Percentiles rank a stretch among this genome's conserved stretches.
Conservation (phyloP, 768 basidiomycete species). For the Mycena floridula region DNA sequence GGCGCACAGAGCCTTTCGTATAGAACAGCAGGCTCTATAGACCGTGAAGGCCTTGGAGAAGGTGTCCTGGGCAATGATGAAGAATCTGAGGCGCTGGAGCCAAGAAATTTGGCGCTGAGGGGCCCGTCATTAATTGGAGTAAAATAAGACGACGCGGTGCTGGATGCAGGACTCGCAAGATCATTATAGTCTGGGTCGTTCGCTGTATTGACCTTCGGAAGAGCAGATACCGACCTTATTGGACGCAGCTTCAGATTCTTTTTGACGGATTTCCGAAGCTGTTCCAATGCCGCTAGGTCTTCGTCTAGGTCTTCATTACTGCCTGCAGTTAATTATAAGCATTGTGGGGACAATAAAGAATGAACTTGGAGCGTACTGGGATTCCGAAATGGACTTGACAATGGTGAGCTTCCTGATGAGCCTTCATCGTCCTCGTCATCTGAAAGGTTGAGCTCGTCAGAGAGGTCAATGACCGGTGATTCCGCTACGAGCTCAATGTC, state of each 20-base stretch:
- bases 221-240: constrained; percentile 52
- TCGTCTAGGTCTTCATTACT: constrained; percentile 68
- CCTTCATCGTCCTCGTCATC: too few relatives aligned
- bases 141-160: constrained; percentile 9
- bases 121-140: constrained; percentile 6
- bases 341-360: too few relatives aligned
- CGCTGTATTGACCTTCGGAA: constrained; percentile 37
- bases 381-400: too few relatives aligned
- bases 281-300: constrained; percentile 62
- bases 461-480: too few relatives aligned
- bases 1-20: constrained; percentile 42
- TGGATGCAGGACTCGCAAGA: constrained; percentile 4
- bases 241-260: constrained; percentile 76
- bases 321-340: too few relatives aligned
- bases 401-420: too few relatives aligned
- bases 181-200: constrained; percentile 7
- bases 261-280: constrained; percentile 65
- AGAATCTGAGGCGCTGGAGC: constrained; percentile 15
- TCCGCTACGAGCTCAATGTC: too few relatives aligned
- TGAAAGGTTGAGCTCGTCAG: too few relatives aligned
- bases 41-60: constrained; percentile 12
- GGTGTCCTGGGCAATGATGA: constrained; percentile 3
- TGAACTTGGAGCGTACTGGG: too few relatives aligned
- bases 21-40: constrained; percentile 42
- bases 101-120: too few relatives aligned